phyloP scores from a whole-genome alignment of 352 stramenopile genomes.

The Globisporangium viniferum region DNA sequence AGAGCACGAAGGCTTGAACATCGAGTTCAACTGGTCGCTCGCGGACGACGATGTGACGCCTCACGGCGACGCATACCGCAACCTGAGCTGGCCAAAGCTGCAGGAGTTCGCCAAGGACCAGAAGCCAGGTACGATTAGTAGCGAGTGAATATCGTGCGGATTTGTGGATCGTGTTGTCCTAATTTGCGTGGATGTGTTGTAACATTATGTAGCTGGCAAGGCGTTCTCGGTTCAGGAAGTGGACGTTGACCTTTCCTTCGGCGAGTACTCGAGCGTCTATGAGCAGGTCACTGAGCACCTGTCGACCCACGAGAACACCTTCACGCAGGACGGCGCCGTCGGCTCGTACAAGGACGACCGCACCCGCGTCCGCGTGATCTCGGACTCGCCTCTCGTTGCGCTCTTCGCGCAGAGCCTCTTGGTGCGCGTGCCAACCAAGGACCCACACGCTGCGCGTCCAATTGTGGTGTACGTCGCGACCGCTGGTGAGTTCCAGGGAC shows the following conservation, averaged over 20 bases:
- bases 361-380: constrained; percentile 74
- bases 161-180: not conserved
- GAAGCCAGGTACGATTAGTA: constrained; percentile 35
- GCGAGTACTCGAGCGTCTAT: constrained; percentile 65
- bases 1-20: constrained; percentile 77
- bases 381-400: constrained; percentile 69
- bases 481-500: constrained; percentile 52
- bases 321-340: constrained; percentile 71
- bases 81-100: constrained; percentile 69
- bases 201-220: constrained; percentile 45
- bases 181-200: not conserved
- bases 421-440: constrained; percentile 63
- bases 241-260: constrained; percentile 61
- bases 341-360: constrained; percentile 77
- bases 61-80: constrained; percentile 73
- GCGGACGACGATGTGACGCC: constrained; percentile 79
- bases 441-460: constrained; percentile 60
- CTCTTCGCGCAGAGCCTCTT: constrained; percentile 70
- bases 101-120: constrained; percentile 58
- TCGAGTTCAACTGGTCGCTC: constrained; percentile 87
- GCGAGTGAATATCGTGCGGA: not conserved
- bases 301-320: constrained; percentile 51
- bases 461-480: constrained; percentile 79
- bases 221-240: constrained; percentile 52
- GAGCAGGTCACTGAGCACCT: constrained; percentile 73